These are phyloP conservation scores for Neopestalotiopsis rosae DNA, from an alignment of 2,329 filamentous ascomycete genomes.

Conservation along the genomic window DNA sequence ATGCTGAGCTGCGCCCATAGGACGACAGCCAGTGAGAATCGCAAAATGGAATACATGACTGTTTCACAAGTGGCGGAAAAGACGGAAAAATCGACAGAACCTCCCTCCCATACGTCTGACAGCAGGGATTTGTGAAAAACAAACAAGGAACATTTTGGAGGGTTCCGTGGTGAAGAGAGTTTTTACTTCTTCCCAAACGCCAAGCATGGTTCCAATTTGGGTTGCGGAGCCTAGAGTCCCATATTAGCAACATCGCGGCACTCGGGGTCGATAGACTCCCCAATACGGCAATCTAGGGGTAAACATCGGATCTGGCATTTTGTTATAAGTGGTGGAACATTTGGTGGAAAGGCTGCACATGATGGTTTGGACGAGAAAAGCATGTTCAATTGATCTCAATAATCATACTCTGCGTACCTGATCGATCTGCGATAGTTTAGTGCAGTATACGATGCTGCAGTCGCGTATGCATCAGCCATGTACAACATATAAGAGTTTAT, in stretches of 20 bases:
- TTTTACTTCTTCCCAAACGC: constrained; percentile 6
- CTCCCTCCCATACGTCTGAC: neutral
- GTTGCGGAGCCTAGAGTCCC: constrained; percentile 5
- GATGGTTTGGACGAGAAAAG: neutral
- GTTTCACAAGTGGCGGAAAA: neutral
- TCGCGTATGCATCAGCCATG: neutral
- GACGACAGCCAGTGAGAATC: neutral
- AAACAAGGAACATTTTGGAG: neutral
- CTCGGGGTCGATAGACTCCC: neutral
- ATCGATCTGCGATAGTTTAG: no score
- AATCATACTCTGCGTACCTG: neutral
- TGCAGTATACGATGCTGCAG: neutral
- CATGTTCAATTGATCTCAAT: neutral
- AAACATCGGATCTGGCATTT: neutral
- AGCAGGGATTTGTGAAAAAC: neutral
- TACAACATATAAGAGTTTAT: neutral
- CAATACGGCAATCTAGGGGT: neutral
- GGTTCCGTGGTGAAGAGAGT: neutral
- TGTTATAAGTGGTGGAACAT: constrained; percentile 7
- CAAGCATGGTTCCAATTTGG: constrained; percentile 6
- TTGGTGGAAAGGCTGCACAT: neutral
- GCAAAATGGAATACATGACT: neutral
- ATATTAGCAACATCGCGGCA: neutral
- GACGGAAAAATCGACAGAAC: neutral
- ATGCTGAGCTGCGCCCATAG: constrained; percentile 5